Base-by-base conservation (phyloP, 2,329 filamentous ascomycete species). In the Orbilia ellipsospora region DNA sequence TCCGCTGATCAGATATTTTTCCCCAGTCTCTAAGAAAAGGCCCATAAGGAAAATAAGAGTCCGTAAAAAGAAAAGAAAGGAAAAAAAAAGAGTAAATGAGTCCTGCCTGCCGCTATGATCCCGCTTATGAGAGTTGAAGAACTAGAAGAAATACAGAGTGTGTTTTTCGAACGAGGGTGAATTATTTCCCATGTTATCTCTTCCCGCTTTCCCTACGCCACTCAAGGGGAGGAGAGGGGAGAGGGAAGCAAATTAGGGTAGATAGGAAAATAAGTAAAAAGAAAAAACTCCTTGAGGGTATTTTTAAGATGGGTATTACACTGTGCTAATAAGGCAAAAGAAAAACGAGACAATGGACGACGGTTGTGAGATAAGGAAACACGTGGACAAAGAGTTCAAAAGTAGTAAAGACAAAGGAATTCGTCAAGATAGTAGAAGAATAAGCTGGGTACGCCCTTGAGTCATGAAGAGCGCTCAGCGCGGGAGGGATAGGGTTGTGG, bases 401-500 rank as follows among this genome's bases (percentile, higher is more conserved):
- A 36, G 64, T 50, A 68, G 42, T 18, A 59, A 64, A 56, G 50
- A 36, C 13, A 68, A 68, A 60, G 64, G 57, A 75, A 75, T 60
- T 75, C 70, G 70, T 75, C 52, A 69, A 51, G 40, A 52, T 59
- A 55, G 42, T 60, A 57, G 66, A 64, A 57, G 64, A 63, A 26
- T 74, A 67, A 63, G 62, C 70, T 69, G 63, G 42, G 31, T 66
- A 62, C 61, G 64, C 70, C 70, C 70, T 75, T 51, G 70, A 65
- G 59, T 75, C 70, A 56, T 75, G 52, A 75, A 75, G 70, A 68
- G 70, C 70, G 70, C 70, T 68, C 69, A 73, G 69, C 69, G 62
- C 69, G 45, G 20, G 23, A 31, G 20, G 23, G 23, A 51, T 20
- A 12, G 16, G 61, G 68, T 8, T 20, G 45, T 31, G 62, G 44